Conservation (phyloP, 2,329 filamentous ascomycete genomes). For the Fusarium protoensiforme region DNA sequence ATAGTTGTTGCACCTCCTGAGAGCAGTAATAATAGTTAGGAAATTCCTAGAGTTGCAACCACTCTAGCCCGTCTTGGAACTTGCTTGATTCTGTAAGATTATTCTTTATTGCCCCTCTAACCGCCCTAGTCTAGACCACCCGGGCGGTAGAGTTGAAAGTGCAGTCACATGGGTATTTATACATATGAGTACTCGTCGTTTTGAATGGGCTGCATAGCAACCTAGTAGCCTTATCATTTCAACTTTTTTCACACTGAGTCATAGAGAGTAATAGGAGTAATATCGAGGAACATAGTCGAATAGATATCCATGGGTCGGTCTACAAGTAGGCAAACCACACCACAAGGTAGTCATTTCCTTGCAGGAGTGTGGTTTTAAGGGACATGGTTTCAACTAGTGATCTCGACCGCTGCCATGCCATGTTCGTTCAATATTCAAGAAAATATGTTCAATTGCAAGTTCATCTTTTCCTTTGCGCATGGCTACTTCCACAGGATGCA, state of each 20-base stretch:
- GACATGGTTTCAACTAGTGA: not conserved
- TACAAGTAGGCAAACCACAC: not conserved
- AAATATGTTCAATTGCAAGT: not conserved
- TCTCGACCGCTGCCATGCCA: not conserved
- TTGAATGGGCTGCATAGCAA: not conserved
- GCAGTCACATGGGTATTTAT: not conserved
- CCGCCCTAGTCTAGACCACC: not conserved
- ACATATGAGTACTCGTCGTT: not conserved
- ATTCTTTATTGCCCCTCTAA: not conserved
- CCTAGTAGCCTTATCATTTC: not conserved
- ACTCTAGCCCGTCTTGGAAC: not conserved
- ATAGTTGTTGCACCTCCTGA: not conserved
- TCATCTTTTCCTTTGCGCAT: not conserved
- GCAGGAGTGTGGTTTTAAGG: not conserved
- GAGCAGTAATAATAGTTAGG: not conserved
- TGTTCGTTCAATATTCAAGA: not conserved
- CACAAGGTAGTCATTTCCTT: not conserved
- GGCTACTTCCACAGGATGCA: not conserved
- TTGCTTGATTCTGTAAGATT: not conserved
- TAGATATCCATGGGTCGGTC: not conserved
- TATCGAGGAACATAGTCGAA: not conserved
- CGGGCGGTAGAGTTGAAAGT: not conserved
- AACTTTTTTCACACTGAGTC: not conserved
- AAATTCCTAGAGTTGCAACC: not conserved
- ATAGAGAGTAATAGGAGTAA: not conserved